Conservation (phyloP, 139 green algal genomes). For the Ettlia oleoabundans region DNA sequence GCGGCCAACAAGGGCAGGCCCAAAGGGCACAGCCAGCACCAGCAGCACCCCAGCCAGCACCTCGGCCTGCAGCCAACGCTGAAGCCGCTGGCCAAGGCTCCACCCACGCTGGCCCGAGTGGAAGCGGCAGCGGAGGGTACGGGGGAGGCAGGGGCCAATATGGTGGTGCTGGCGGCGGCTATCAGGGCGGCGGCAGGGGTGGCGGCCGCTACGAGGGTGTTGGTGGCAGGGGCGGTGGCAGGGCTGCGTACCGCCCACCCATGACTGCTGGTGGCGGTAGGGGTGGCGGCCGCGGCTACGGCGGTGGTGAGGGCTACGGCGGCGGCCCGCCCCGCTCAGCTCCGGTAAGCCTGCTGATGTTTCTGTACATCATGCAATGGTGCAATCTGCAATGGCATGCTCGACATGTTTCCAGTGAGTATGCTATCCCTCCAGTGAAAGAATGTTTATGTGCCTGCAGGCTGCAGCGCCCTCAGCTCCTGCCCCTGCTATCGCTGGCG, state of each 20-base stretch:
- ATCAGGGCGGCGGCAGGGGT: background rate
- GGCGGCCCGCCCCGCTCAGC: background rate
- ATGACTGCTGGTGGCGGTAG: background rate
- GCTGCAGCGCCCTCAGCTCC: background rate
- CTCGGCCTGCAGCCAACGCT: too few relatives aligned
- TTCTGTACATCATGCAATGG: background rate
- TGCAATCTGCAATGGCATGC: too few relatives aligned
- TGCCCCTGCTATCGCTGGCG: background rate
- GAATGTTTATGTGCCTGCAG: too few relatives aligned
- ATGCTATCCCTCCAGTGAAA: too few relatives aligned
- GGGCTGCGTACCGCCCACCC: background rate
- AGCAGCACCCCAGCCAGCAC: too few relatives aligned
- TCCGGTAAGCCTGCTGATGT: background rate
- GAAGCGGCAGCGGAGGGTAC: background rate
- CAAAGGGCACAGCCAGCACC: background rate
- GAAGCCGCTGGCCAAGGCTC: too few relatives aligned
- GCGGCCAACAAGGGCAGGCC: background rate
- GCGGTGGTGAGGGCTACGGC: background rate
- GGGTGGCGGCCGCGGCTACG: constrained; percentile 1
- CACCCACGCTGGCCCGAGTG: background rate
- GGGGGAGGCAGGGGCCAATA: background rate
- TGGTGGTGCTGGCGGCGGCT: background rate
- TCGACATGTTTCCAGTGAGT: background rate
- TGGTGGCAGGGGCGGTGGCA: background rate
- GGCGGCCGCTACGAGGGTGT: background rate